Percentiles rank a stretch among this genome's conserved stretches.
phyloP scores from a whole-genome alignment of 129 eudicot species.

The Ambrosia trifida region DNA sequence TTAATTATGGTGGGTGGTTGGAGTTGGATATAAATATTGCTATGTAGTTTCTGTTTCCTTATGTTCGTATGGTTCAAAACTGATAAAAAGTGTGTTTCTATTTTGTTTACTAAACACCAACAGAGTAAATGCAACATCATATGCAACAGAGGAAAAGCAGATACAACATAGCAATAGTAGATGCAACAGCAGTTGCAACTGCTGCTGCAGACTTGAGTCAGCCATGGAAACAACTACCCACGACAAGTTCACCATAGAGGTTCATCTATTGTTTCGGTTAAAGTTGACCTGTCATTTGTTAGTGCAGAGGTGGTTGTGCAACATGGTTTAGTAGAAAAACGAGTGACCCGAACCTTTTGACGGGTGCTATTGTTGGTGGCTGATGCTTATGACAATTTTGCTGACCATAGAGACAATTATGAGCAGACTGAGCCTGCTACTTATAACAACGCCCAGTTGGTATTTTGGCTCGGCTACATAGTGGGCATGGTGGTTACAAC shows the following conservation, averaged over 20 bases:
- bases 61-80: too few relatives aligned
- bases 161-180: too few relatives aligned
- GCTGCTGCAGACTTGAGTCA: too few relatives aligned
- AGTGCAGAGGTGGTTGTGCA: conserved; percentile 90
- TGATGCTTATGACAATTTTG: conserved; percentile 91
- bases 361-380: conserved; percentile 98
- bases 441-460: conserved; percentile 97
- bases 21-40: too few relatives aligned
- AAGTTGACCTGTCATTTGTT: conserved; percentile 65
- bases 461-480: conserved; percentile 69
- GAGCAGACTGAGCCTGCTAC: conserved; percentile 99
- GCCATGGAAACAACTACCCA: conserved; percentile 66
- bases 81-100: too few relatives aligned
- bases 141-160: too few relatives aligned
- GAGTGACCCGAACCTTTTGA: conserved; percentile 74
- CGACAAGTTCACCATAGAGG: conserved; percentile 87
- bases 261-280: conserved; percentile 76
- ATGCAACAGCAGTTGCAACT: too few relatives aligned
- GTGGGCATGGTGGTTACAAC: conserved; percentile 78
- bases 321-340: conserved; percentile 79
- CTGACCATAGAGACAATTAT: conserved; percentile 83
- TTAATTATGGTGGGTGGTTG: too few relatives aligned
- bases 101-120: too few relatives aligned
- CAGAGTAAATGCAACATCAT: too few relatives aligned
- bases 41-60: too few relatives aligned